A percentile compares a stretch with the other conserved stretches of the same genome.
These are phyloP conservation scores for Imleria badia DNA, from an alignment of 768 basidiomycete genomes.

Conservation along the genomic window DNA sequence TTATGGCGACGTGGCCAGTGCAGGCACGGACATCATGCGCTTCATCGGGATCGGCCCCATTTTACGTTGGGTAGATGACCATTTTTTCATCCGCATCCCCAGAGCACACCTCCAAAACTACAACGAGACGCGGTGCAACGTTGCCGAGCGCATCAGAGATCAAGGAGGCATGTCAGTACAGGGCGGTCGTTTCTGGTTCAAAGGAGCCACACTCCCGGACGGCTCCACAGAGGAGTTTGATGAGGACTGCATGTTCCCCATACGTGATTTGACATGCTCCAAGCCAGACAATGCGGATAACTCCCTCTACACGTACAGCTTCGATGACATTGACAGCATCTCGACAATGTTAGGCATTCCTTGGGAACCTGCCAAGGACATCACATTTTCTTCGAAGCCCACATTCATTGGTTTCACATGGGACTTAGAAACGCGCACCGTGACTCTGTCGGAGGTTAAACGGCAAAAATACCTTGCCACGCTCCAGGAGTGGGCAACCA, in stretches of 20 bases:
- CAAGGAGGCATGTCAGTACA: no score
- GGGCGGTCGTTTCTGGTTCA: background rate
- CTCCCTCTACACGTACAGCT: background rate
- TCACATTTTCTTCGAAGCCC: background rate
- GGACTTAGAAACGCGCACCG: background rate
- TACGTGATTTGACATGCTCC: no score
- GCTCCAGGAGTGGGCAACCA: no score
- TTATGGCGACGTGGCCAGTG: conserved; percentile 29
- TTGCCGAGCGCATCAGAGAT: no score
- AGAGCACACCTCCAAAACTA: rapidly evolving
- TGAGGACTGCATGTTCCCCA: no score
- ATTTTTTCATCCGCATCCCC: conserved; percentile 22
- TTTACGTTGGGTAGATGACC: conserved; percentile 31
- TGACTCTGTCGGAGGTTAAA: rapidly evolving
- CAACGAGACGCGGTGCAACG: background rate
- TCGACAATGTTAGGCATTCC: background rate
- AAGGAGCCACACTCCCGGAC: background rate
- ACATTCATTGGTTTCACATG: conserved; percentile 30
- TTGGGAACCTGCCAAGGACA: background rate
- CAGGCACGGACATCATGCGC: conserved; percentile 16
- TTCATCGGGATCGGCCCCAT: conserved; percentile 24
- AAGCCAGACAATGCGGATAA: no score
- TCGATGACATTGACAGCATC: background rate
- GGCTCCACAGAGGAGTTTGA: no score
- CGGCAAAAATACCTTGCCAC: background rate